phyloP scores from a whole-genome alignment of 352 stramenopile genomes.

The Aphanomyces astaci region DNA sequence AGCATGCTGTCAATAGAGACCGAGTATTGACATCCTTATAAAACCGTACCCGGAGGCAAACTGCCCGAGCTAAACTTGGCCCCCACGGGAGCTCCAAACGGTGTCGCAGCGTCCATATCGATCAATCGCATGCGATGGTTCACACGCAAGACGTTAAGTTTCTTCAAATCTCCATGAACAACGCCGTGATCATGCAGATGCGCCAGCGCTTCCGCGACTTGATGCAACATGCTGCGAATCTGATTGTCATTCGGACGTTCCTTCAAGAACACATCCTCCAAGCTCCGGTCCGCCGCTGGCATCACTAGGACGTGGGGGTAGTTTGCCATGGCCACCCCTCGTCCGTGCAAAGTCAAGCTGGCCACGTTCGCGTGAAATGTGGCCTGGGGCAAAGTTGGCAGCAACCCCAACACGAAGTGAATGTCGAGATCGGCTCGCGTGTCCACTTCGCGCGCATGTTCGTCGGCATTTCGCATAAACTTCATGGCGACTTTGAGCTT shows the following conservation, averaged over 20 bases:
- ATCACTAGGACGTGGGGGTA: slow-evolving; percentile 11
- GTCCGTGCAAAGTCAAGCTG: background rate
- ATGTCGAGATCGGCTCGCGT: background rate
- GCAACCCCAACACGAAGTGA: background rate
- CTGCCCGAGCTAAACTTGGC: slow-evolving; percentile 25
- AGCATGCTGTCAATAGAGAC: no score
- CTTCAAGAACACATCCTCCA: slow-evolving; percentile 16
- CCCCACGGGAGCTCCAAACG: background rate
- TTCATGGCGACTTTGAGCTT: slow-evolving; percentile 19
- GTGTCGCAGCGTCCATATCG: slow-evolving; percentile 23
- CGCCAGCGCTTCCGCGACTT: slow-evolving; percentile 4
- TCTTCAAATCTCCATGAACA: slow-evolving; percentile 28
- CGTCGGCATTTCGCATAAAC: background rate
- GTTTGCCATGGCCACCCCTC: background rate
- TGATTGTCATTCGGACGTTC: slow-evolving; percentile 8
- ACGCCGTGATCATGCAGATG: slow-evolving; percentile 5
- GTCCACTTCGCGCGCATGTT: slow-evolving; percentile 4
- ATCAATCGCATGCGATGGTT: slow-evolving; percentile 21
- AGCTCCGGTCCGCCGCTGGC: background rate
- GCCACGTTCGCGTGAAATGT: background rate
- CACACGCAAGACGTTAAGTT: slow-evolving; percentile 26
- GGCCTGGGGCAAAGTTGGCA: background rate
- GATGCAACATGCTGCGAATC: slow-evolving; percentile 1
- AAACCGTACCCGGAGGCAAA: slow-evolving; percentile 17
- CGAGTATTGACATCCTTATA: background rate